phyloP scores from a whole-genome alignment of 441 rosid genomes.

The Daphne laureola region DNA sequence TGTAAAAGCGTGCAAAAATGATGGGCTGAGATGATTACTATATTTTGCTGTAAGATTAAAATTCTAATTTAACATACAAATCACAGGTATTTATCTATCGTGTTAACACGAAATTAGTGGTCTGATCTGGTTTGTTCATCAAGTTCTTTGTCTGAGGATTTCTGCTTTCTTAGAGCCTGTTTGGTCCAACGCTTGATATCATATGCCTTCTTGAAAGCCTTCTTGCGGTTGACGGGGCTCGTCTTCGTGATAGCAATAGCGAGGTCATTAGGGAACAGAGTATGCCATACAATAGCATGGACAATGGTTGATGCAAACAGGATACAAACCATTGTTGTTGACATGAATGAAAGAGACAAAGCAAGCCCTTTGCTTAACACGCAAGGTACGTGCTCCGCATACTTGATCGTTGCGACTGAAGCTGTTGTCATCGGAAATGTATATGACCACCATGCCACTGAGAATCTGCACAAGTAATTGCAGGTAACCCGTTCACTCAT shows the following conservation, averaged over 20 bases:
- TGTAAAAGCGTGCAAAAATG: too few species aligned
- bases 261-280: slow-evolving; percentile 70
- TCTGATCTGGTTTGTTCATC: slow-evolving; percentile 23
- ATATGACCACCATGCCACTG: slow-evolving; percentile 93
- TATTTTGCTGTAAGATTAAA: too few species aligned
- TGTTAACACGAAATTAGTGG: background rate
- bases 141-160: slow-evolving; percentile 32
- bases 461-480: slow-evolving; percentile 39
- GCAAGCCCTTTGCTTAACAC: slow-evolving; percentile 51
- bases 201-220: slow-evolving; percentile 53
- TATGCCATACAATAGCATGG: slow-evolving; percentile 67
- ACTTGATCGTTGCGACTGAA: slow-evolving; percentile 77
- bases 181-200: slow-evolving; percentile 71
- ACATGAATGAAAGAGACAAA: slow-evolving; percentile 55
- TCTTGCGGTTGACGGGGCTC: slow-evolving; percentile 49
- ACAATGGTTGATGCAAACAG: slow-evolving; percentile 60
- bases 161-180: slow-evolving; percentile 48
- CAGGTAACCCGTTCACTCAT: background rate
- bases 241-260: slow-evolving; percentile 74
- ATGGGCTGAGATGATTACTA: background rate
- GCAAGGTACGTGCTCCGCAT: slow-evolving; percentile 70
- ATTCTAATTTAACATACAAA: too few species aligned
- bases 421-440: slow-evolving; percentile 89
- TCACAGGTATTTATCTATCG: background rate
- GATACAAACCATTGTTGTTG: slow-evolving; percentile 66